Conservation (phyloP, 208 protist genomes). For the Leptomonas seymouri region DNA sequence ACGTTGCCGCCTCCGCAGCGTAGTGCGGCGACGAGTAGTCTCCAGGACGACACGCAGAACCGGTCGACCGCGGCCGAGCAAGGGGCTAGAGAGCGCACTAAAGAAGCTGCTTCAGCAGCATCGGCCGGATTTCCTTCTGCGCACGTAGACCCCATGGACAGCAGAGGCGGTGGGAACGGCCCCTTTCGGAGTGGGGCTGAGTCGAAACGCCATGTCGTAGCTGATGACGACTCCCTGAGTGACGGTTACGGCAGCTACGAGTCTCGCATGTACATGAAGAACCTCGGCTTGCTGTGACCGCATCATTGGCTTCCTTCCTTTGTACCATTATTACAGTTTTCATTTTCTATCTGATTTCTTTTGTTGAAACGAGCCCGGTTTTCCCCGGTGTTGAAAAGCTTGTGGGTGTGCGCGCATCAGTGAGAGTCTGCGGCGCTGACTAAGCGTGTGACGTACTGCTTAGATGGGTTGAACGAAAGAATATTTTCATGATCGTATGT, state of each 20-base stretch:
- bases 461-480: too few relatives aligned
- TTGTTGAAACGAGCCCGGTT: slow-evolving; percentile 1
- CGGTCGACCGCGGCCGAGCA: background rate
- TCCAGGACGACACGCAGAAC: background rate
- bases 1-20: slow-evolving; percentile 24
- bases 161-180: background rate
- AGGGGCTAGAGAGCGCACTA: background rate
- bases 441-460: too few relatives aligned
- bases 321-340: slow-evolving; percentile 20
- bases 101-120: background rate
- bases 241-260: slow-evolving; percentile 91
- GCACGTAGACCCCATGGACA: slow-evolving; percentile 8
- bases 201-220: background rate
- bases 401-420: too few relatives aligned
- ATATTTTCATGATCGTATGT: too few relatives aligned
- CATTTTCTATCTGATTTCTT: slow-evolving; percentile 3
- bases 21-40: slow-evolving; percentile 5
- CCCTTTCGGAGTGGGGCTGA: slow-evolving; percentile 4
- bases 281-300: slow-evolving; percentile 52
- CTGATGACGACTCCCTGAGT: slow-evolving; percentile 77
- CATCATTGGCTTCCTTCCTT: background rate
- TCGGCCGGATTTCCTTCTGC: background rate
- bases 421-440: too few relatives aligned
- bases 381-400: too few relatives aligned
- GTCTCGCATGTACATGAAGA: slow-evolving; percentile 83